Conservation (phyloP, 495 filamentous ascomycete species). For the Podospora pseudoanserina region DNA sequence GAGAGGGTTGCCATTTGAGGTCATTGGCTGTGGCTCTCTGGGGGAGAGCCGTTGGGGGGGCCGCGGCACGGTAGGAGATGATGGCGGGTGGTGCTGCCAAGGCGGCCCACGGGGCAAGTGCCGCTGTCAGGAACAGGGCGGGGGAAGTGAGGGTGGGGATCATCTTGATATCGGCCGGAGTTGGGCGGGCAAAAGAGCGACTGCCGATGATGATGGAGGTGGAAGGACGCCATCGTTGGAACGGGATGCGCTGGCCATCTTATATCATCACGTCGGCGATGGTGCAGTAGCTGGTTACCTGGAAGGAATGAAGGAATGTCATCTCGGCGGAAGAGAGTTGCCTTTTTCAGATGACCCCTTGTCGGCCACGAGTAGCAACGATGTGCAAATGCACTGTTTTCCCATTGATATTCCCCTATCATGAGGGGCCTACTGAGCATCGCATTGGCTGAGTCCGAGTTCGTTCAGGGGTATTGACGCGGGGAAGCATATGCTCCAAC, state of each 20-base stretch:
- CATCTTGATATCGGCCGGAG: background rate
- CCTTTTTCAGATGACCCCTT: background rate
- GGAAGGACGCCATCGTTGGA: background rate
- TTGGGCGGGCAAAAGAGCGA: conserved; percentile 1
- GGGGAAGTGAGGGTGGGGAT: conserved; percentile 5
- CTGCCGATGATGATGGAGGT: background rate
- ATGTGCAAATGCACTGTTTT: background rate
- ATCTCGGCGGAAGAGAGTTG: background rate
- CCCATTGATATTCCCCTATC: background rate
- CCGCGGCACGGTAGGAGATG: conserved; percentile 10
- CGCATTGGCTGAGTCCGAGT: background rate
- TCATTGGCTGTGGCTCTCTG: conserved; percentile 40
- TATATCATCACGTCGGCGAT: background rate
- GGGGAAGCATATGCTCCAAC: conserved; percentile 11
- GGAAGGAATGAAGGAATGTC: background rate
- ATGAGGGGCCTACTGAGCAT: background rate
- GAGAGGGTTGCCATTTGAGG: conserved; percentile 41
- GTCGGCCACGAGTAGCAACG: background rate
- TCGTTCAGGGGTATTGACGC: background rate
- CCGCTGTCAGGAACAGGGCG: conserved; percentile 7
- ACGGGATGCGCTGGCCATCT: background rate
- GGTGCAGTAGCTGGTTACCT: background rate
- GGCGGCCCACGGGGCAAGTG: background rate
- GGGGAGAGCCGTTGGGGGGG: conserved; percentile 36
- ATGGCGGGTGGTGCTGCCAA: background rate